A percentile compares a stretch with the other conserved stretches of the same genome.
Evolutionary conservation across 106 monocot species (phyloP).

Genomic region (Platanthera zijinensis): DNA sequence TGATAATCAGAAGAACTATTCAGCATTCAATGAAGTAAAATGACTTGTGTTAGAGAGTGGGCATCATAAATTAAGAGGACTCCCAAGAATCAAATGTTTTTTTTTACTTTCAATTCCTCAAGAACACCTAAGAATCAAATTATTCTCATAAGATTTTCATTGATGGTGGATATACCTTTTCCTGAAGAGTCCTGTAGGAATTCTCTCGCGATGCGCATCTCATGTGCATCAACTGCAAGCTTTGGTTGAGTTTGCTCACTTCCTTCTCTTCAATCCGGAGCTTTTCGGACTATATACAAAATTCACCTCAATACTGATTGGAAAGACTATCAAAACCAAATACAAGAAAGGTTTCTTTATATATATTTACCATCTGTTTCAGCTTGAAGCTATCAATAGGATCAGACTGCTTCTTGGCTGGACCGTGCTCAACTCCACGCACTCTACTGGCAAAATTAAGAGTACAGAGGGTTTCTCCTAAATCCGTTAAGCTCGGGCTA

Average conservation of each 20-base stretch:
- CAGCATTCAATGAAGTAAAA: neutral
- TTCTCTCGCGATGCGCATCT: conserved; percentile 78
- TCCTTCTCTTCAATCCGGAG: conserved; percentile 80
- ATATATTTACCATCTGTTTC: conserved; percentile 71
- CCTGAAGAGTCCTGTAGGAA: conserved; percentile 65
- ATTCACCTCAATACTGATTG: neutral
- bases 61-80: neutral
- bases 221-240: conserved; percentile 69
- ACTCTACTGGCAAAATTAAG: conserved; percentile 87
- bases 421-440: conserved; percentile 74
- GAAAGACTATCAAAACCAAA: neutral
- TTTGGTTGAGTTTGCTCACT: conserved; percentile 57
- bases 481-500: conserved; percentile 77
- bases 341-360: neutral
- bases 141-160: neutral
- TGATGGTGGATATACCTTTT: conserved; percentile 43
- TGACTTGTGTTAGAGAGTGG: neutral
- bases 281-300: conserved; percentile 51
- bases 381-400: conserved; percentile 68
- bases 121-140: neutral
- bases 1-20: neutral
- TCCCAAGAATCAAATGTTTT: too few species aligned
- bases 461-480: conserved; percentile 84
- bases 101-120: neutral
- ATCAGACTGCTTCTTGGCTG: conserved; percentile 71